Percentiles rank a stretch among this genome's conserved stretches.
These are phyloP conservation scores for Eutypella sp. DNA, from an alignment of 2,329 filamentous ascomycete species.

Conservation along the genomic window DNA sequence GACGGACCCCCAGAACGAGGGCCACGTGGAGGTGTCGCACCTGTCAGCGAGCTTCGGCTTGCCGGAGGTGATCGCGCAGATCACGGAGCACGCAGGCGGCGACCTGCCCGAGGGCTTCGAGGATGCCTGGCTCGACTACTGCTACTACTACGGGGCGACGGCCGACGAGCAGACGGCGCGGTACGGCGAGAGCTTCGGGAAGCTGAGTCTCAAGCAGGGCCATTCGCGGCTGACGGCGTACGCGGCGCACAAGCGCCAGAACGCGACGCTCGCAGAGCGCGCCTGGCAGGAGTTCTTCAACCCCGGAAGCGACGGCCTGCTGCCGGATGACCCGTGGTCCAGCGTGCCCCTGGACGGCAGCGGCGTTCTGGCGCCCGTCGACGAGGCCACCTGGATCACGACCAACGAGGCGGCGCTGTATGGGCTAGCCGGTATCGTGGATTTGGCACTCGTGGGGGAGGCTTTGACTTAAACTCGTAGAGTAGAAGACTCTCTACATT, in stretches of 20 bases:
- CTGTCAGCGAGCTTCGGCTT: slow-evolving; percentile 55
- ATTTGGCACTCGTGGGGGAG: slow-evolving; percentile 37
- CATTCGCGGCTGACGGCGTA: slow-evolving; percentile 57
- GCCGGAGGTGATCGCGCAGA: slow-evolving; percentile 51
- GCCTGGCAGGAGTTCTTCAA: slow-evolving; percentile 52
- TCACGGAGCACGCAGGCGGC: slow-evolving; percentile 43
- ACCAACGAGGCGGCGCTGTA: slow-evolving; percentile 55
- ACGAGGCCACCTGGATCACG: slow-evolving; percentile 53
- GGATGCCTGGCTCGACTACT: slow-evolving; percentile 55
- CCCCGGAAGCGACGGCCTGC: slow-evolving; percentile 37
- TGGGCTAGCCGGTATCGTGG: slow-evolving; percentile 52
- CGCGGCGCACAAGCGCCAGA: slow-evolving; percentile 37
- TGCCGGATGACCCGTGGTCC: slow-evolving; percentile 30
- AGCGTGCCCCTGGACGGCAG: slow-evolving; percentile 37
- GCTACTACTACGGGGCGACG: slow-evolving; percentile 50
- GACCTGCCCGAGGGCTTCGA: slow-evolving; percentile 45
- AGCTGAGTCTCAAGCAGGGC: slow-evolving; percentile 45
- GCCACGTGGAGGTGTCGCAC: slow-evolving; percentile 48
- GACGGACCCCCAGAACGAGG: slow-evolving; percentile 45
- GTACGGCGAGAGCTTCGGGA: slow-evolving; percentile 47
- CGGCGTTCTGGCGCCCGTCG: slow-evolving; percentile 39
- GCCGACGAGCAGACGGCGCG: slow-evolving; percentile 45
- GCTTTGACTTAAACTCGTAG: slow-evolving; percentile 29
- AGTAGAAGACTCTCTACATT: too few species aligned
- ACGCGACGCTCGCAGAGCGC: slow-evolving; percentile 41